Base-by-base conservation (phyloP, 2,329 filamentous ascomycete genomes). In the Colletotrichum sp. region DNA sequence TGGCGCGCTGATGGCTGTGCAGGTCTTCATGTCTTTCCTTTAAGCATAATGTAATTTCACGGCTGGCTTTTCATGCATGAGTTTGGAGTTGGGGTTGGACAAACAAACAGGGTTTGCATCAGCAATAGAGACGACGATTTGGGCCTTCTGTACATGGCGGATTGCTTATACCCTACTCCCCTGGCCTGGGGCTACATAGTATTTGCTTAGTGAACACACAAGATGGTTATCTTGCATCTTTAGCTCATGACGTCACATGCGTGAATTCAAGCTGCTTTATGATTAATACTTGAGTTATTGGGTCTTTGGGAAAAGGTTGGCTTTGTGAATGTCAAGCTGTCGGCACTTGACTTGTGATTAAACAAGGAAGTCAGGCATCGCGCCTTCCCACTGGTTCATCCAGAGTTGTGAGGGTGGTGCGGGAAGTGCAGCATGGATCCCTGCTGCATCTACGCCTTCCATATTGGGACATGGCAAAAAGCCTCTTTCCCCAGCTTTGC, bases 151-250 rank as follows among this genome's bases (percentile, higher is more conserved):
- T 48, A 66, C 25, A 55, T 65, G 74, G 36, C 44, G 48, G 66
- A 66, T 55, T 74, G 71, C 67, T 74, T 70, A 74, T 76, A 76
- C 74, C 74, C 74, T 69, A 48, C 34, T 55, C 22, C 71, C 64
- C 73, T 32, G 15, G 64, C 57, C 22, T 30, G 70, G 70, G 70
- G 71, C 68, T 59, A 72, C 52, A 72, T 75, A 75, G 68, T 72
- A 63, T 22, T 68, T 25, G 52, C 32, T 68, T 59, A 28, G 39
- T 59, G 30, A 36, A 59, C 52, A 68, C 22, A 57, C n/a, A 22
- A 59, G 22, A 59, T 16, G 44, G 8, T 68, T 60, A 34, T 60
- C 52, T 57, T 67, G 34, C 12, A 39, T n/a, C 2, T 4, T 11
- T 6, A 22, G 19, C 19, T 48, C 2, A n/a, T 22, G 44, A 48